phyloP scores from a whole-genome alignment of 2,329 filamentous ascomycete species.

The Colletotrichum sp. region DNA sequence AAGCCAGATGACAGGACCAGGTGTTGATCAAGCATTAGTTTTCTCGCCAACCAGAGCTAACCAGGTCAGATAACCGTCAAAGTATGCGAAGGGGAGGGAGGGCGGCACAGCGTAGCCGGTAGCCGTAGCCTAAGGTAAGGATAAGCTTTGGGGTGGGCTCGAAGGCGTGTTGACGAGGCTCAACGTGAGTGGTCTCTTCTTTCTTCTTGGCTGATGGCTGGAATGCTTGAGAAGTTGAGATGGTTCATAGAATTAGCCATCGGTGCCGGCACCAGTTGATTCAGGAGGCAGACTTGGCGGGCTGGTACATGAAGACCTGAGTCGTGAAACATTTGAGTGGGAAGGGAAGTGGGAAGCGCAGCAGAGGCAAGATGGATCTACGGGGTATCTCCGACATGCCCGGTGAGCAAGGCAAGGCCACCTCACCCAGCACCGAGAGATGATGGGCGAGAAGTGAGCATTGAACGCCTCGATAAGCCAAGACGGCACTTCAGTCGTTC shows the following conservation, averaged over 20 bases:
- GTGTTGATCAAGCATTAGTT: not conserved
- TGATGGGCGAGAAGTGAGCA: not conserved
- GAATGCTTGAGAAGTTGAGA: slow-evolving; percentile 18
- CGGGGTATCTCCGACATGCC: slow-evolving; percentile 14
- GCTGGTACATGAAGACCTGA: not conserved
- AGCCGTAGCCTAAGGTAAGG: not conserved
- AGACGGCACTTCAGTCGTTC: not conserved
- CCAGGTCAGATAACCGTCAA: not conserved
- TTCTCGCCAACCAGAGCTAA: not conserved
- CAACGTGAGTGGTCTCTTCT: slow-evolving; percentile 7
- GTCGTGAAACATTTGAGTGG: slow-evolving; percentile 15
- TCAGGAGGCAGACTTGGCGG: slow-evolving; percentile 14
- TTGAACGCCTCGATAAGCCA: not conserved
- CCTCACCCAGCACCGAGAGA: not conserved
- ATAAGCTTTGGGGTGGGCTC: slow-evolving; percentile 5
- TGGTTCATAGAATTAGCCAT: not conserved
- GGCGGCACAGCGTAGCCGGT: not conserved
- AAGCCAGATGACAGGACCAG: not conserved
- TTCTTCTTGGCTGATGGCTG: slow-evolving; percentile 12
- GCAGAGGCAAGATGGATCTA: not conserved
- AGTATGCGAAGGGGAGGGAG: not conserved
- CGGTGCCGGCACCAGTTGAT: slow-evolving; percentile 3
- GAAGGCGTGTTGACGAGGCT: slow-evolving; percentile 14
- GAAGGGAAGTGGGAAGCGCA: slow-evolving; percentile 9
- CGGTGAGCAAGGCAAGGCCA: not conserved